Conservation (phyloP, 2,329 filamentous ascomycete genomes). For the Stagonosporopsis cucurbitacearum region DNA sequence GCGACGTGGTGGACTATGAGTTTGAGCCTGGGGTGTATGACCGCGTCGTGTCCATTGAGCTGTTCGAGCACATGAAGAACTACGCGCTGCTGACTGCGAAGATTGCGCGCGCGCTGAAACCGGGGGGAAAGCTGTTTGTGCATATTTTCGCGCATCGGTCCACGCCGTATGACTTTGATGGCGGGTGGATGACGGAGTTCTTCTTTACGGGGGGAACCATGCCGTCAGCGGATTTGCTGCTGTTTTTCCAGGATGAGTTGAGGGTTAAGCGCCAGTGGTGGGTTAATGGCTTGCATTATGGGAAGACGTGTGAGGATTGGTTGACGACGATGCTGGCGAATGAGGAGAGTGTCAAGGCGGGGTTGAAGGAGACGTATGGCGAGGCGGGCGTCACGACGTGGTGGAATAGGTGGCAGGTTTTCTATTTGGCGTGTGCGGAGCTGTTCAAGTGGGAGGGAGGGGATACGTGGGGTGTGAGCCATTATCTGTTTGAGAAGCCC, state of each 20-base stretch:
- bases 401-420: slow-evolving; percentile 76
- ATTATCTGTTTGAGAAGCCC: slow-evolving; percentile 70
- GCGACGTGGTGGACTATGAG: slow-evolving; percentile 70
- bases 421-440: slow-evolving; percentile 74
- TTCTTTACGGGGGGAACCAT: slow-evolving; percentile 79
- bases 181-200: slow-evolving; percentile 75
- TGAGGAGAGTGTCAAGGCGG: slow-evolving; percentile 68
- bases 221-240: slow-evolving; percentile 69
- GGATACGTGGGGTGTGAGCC: slow-evolving; percentile 71
- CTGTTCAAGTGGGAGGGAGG: slow-evolving; percentile 70
- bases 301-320: slow-evolving; percentile 75
- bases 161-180: slow-evolving; percentile 73
- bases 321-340: slow-evolving; percentile 64
- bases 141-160: slow-evolving; percentile 71
- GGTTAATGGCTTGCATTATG: slow-evolving; percentile 72
- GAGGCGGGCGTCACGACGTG: slow-evolving; percentile 65
- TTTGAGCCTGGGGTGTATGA: slow-evolving; percentile 67
- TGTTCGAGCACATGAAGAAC: slow-evolving; percentile 81
- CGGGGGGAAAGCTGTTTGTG: slow-evolving; percentile 71
- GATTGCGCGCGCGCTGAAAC: slow-evolving; percentile 64
- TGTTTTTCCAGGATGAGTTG: slow-evolving; percentile 71
- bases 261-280: slow-evolving; percentile 70
- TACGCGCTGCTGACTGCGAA: slow-evolving; percentile 72
- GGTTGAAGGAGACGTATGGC: slow-evolving; percentile 70
- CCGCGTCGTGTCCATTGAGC: slow-evolving; percentile 71